Evolutionary conservation across 1,139 yeast genomes (phyloP).

Genomic region (Geotrichum bryndzae): DNA sequence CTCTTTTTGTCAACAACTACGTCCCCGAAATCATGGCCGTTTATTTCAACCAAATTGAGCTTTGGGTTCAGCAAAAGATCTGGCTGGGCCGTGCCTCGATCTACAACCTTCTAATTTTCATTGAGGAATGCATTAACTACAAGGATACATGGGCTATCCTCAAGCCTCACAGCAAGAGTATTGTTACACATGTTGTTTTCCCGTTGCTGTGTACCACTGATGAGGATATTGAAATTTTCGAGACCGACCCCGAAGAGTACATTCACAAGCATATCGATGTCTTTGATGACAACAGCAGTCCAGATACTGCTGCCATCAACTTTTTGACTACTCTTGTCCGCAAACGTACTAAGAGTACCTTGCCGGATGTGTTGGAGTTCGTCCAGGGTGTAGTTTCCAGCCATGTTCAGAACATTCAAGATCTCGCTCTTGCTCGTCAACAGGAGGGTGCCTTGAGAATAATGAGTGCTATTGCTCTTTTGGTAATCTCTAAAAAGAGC

Average conservation of each 20-base stretch:
- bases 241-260: slow-evolving; percentile 86
- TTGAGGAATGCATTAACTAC: slow-evolving; percentile 64
- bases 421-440: slow-evolving; percentile 57
- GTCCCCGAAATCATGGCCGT: slow-evolving; percentile 69
- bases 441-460: slow-evolving; percentile 79
- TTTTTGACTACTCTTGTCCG: slow-evolving; percentile 66
- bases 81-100: slow-evolving; percentile 70
- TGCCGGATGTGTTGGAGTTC: slow-evolving; percentile 61
- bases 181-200: slow-evolving; percentile 68
- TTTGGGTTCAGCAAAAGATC: slow-evolving; percentile 58
- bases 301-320: slow-evolving; percentile 78
- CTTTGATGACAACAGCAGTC: slow-evolving; percentile 64
- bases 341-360: slow-evolving; percentile 55
- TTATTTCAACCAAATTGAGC: slow-evolving; percentile 59
- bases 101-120: slow-evolving; percentile 60
- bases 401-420: slow-evolving; percentile 39
- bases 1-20: slow-evolving; percentile 40
- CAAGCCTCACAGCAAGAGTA: slow-evolving; percentile 60
- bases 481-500: slow-evolving; percentile 49
- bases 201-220: slow-evolving; percentile 74
- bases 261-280: slow-evolving; percentile 73
- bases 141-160: slow-evolving; percentile 66
- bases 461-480: slow-evolving; percentile 63
- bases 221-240: slow-evolving; percentile 66
- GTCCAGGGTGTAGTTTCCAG: slow-evolving; percentile 50